Evolutionary conservation across 2,329 filamentous ascomycete species (phyloP), one percentile per base, ranked within the genome.

Genomic region (Neoarthrinium moseri): DNA sequence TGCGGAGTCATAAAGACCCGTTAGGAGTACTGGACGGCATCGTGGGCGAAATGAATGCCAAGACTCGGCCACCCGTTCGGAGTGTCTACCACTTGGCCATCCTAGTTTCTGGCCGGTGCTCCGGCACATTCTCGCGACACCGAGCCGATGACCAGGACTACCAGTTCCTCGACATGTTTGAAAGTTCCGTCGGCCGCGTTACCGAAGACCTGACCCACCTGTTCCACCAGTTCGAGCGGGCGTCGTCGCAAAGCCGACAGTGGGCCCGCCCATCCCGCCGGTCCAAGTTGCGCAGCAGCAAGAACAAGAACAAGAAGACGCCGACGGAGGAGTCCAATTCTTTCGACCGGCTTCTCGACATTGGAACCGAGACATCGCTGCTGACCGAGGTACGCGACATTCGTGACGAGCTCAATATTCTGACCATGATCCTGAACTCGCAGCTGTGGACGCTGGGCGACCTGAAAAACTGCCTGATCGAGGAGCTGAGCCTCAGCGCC

Each of bases 151-250:
- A 83, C 51, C 79, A 82, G 46, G 72, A 81, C 23, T 83, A 80
- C 40, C 79, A 83, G 49, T 85, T 86, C 43, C 58, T 86, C 1
- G 82, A 86, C 50, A 86, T 86, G 77, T 86, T 87, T 49, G 81
- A 85, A 52, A 74, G 73, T 12, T 80, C 76, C 2, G 84, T 86
- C 33, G 83, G 82, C 10, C 63, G 61, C 2, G 65, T 74, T 2
- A 78, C 74, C 18, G 74, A 73, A 58, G 70, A 63, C 30, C 79
- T 83, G 57, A 82, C 77, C 1, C 63, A 73, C n/a, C 70, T 85
- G 0, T 86, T 86, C 52, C 68, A 69, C 26, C 67, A 70, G 12
- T 86, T 86, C 64, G 81, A 84, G 49, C 65, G 63, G 12, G 81
- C 81, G 1, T 83, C 80, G 0, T 71, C 68, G 10, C 70, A 78